phyloP scores from a whole-genome alignment of 108 stramenopile species.

The Nitzschia inconspicua region DNA sequence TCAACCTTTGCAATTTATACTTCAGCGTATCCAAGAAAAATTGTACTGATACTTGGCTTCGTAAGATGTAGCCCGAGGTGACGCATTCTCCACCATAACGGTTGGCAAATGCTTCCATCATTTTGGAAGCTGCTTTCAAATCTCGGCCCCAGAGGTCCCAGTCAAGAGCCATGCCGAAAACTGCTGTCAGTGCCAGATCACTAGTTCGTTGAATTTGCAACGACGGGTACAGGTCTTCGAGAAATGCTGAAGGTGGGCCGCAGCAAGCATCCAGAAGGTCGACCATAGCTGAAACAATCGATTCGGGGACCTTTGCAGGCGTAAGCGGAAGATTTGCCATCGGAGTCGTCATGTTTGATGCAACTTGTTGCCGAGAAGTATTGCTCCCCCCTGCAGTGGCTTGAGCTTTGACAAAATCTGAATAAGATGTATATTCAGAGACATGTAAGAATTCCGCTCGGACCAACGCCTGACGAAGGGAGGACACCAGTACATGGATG shows the following conservation, averaged over 20 bases:
- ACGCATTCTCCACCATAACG: slow-evolving; percentile 51
- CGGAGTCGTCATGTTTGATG: slow-evolving; percentile 17
- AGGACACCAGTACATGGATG: slow-evolving; percentile 54
- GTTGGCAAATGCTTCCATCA: slow-evolving; percentile 50
- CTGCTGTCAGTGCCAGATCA: slow-evolving; percentile 66
- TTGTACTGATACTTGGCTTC: slow-evolving; percentile 81
- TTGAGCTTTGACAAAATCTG: slow-evolving; percentile 38
- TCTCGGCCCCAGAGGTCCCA: slow-evolving; percentile 76
- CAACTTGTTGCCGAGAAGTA: not conserved
- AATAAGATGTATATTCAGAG: slow-evolving; percentile 10
- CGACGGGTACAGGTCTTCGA: slow-evolving; percentile 34
- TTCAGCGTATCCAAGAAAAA: slow-evolving; percentile 73
- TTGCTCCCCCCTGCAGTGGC: not conserved
- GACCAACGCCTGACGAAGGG: slow-evolving; percentile 63
- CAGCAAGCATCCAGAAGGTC: slow-evolving; percentile 62
- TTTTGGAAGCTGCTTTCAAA: slow-evolving; percentile 30
- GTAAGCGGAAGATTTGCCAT: slow-evolving; percentile 18
- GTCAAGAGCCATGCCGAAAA: slow-evolving; percentile 82
- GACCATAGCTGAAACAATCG: slow-evolving; percentile 43
- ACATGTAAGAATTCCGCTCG: slow-evolving; percentile 45
- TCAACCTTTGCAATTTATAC: slow-evolving; percentile 28
- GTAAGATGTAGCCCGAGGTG: slow-evolving; percentile 47
- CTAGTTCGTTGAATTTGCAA: slow-evolving; percentile 61
- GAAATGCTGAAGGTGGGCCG: slow-evolving; percentile 29
- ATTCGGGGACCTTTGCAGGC: slow-evolving; percentile 42